These are phyloP conservation scores for Lophium mytilinum DNA, from an alignment of 495 filamentous ascomycete genomes.

Conservation along the genomic window DNA sequence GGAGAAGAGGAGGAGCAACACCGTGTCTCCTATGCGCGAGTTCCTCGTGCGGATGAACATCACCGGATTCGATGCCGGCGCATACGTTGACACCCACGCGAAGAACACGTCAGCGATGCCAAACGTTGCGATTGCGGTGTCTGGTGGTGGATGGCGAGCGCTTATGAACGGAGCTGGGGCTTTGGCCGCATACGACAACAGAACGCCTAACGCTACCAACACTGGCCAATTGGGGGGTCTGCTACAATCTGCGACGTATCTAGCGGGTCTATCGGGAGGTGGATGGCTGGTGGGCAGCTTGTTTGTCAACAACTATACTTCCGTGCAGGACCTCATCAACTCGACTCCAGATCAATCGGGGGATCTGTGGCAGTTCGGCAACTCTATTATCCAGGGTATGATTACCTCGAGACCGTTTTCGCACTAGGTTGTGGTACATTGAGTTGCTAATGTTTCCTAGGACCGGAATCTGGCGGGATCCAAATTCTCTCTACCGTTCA, in stretches of 20 bases:
- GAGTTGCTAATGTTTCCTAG: slow-evolving; percentile 24
- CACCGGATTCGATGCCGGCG: slow-evolving; percentile 61
- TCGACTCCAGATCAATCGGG: slow-evolving; percentile 38
- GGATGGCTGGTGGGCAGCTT: slow-evolving; percentile 82
- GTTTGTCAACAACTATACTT: slow-evolving; percentile 84
- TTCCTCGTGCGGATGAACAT: slow-evolving; percentile 69
- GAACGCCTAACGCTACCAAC: slow-evolving; percentile 57
- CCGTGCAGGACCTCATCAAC: slow-evolving; percentile 53
- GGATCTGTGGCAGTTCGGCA: slow-evolving; percentile 66
- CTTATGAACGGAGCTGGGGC: slow-evolving; percentile 84
- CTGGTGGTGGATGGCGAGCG: slow-evolving; percentile 74
- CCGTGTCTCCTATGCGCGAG: slow-evolving; percentile 58
- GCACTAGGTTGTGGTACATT: too few species aligned
- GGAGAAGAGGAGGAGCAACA: slow-evolving; percentile 46
- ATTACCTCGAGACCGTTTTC: too few species aligned
- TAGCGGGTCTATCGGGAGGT: slow-evolving; percentile 79
- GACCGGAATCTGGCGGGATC: slow-evolving; percentile 47
- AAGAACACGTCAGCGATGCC: slow-evolving; percentile 52
- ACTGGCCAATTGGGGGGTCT: slow-evolving; percentile 74
- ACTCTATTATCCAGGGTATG: slow-evolving; percentile 57
- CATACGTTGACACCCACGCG: slow-evolving; percentile 54
- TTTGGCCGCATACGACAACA: slow-evolving; percentile 73
- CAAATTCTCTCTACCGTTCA: slow-evolving; percentile 40
- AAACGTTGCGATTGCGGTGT: slow-evolving; percentile 56
- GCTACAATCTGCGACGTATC: slow-evolving; percentile 75